These are phyloP conservation scores for Sarocladium oryzae DNA, from an alignment of 2,329 filamentous ascomycete genomes.

Conservation along the genomic window DNA sequence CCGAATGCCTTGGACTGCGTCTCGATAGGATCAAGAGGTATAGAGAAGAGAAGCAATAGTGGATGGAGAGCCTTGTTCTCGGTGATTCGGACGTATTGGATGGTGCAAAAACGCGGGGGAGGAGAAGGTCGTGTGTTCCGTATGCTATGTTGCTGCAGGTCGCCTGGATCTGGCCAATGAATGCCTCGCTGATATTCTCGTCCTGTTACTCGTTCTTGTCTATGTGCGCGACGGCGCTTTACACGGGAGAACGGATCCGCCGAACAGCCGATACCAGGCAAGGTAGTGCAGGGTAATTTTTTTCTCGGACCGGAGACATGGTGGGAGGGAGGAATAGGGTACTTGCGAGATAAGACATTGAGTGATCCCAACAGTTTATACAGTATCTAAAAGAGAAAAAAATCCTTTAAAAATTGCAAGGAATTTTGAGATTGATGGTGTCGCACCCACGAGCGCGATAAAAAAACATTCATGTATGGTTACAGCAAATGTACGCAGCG, in stretches of 20 bases:
- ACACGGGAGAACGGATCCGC: slow-evolving; percentile 5
- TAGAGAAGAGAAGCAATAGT: neutral
- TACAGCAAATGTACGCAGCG: no score
- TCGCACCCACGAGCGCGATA: neutral
- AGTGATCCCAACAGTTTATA: no score
- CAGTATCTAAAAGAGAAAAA: no score
- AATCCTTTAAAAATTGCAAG: no score
- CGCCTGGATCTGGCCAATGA: slow-evolving; percentile 8
- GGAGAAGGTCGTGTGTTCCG: neutral
- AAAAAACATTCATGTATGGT: no score
- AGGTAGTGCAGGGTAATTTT: neutral
- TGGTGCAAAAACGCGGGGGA: slow-evolving; percentile 6
- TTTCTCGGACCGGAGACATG: no score
- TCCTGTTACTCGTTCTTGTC: neutral
- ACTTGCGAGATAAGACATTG: no score
- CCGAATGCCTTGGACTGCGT: no score
- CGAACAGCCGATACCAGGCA: neutral
- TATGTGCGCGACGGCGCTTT: neutral
- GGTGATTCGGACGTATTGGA: neutral
- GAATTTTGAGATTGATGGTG: no score
- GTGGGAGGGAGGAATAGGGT: no score
- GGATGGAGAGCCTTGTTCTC: neutral
- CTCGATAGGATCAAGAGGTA: no score
- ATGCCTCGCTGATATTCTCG: neutral
- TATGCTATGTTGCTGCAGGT: slow-evolving; percentile 1